phyloP scores from a whole-genome alignment of 78 protist genomes.

The Goniomonas avonlea region DNA sequence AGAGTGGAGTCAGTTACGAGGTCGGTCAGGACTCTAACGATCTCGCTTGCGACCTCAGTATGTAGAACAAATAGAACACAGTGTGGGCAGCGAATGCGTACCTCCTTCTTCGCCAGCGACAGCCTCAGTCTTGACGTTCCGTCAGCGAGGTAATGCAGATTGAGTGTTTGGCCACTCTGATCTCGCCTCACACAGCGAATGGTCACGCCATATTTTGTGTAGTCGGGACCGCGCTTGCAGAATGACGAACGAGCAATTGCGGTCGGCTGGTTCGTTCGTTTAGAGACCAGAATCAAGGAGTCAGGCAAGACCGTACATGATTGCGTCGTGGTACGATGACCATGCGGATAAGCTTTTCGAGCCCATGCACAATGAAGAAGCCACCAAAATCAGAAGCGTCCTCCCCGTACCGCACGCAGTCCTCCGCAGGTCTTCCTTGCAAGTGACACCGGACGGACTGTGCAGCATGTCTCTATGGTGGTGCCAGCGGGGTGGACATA shows the following conservation, averaged over 20 bases:
- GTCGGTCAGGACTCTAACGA: no score
- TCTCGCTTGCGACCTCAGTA: no score
- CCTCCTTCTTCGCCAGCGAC: no score
- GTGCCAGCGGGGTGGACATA: background rate
- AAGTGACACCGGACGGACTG: slow-evolving; percentile 43
- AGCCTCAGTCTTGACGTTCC: background rate
- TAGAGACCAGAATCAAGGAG: background rate
- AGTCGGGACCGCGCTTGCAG: slow-evolving; percentile 66
- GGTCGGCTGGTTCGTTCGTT: slow-evolving; percentile 13
- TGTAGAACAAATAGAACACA: no score
- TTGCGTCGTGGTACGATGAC: slow-evolving; percentile 70
- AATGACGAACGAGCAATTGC: slow-evolving; percentile 59
- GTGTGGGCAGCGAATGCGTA: no score
- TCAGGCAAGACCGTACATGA: no score
- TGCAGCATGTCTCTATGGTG: background rate
- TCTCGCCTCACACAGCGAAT: slow-evolving; percentile 82
- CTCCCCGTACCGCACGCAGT: slow-evolving; percentile 40
- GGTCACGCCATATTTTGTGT: slow-evolving; percentile 65
- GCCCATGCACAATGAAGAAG: slow-evolving; percentile 84
- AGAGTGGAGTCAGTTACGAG: no score
- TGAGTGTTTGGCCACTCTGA: slow-evolving; percentile 26
- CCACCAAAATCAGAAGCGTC: slow-evolving; percentile 83
- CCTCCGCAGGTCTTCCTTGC: background rate
- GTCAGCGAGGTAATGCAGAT: slow-evolving; percentile 64
- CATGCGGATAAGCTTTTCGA: slow-evolving; percentile 81